Percentiles rank a stretch among this genome's conserved stretches.
Conservation (phyloP, 169 alveolate species). For the Cryptosporidium andersoni region DNA sequence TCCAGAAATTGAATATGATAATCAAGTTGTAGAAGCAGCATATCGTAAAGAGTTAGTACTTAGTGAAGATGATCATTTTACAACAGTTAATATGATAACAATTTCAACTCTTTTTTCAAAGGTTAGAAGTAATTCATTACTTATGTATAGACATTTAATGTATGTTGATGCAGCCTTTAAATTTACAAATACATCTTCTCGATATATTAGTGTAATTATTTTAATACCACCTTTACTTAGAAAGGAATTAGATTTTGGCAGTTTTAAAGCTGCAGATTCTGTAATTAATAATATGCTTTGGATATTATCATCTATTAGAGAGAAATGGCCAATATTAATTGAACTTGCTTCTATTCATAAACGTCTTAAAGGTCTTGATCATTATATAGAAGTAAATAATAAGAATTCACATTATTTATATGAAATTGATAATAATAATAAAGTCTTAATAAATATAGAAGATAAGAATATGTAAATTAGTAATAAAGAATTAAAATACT, state of each 20-base stretch:
- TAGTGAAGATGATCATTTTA: slow-evolving; percentile 3
- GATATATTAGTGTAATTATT: slow-evolving; percentile 24
- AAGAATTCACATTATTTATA: not conserved
- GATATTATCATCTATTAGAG: slow-evolving; percentile 42
- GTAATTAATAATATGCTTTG: slow-evolving; percentile 49
- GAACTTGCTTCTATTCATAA: slow-evolving; percentile 42
- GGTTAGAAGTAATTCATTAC: slow-evolving; percentile 34
- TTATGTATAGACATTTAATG: slow-evolving; percentile 63
- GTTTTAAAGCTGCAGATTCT: slow-evolving; percentile 31
- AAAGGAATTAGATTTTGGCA: slow-evolving; percentile 49
- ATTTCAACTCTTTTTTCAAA: slow-evolving; percentile 31
- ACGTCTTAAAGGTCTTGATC: slow-evolving; percentile 56
- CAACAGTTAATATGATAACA: slow-evolving; percentile 21
- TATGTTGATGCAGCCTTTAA: slow-evolving; percentile 55
- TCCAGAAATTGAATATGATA: slow-evolving; percentile 54
- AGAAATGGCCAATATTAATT: slow-evolving; percentile 62
- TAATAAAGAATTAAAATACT: too few relatives aligned
- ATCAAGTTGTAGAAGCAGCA: slow-evolving; percentile 68
- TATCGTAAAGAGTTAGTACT: slow-evolving; percentile 45
- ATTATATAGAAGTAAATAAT: slow-evolving; percentile 1
- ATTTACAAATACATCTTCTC: slow-evolving; percentile 23
- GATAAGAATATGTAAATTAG: too few relatives aligned
- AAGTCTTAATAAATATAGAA: not conserved
- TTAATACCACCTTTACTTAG: slow-evolving; percentile 39
- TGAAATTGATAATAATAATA: not conserved